Base-by-base conservation (phyloP, 495 filamentous ascomycete genomes). In the Penicillium coffeae region DNA sequence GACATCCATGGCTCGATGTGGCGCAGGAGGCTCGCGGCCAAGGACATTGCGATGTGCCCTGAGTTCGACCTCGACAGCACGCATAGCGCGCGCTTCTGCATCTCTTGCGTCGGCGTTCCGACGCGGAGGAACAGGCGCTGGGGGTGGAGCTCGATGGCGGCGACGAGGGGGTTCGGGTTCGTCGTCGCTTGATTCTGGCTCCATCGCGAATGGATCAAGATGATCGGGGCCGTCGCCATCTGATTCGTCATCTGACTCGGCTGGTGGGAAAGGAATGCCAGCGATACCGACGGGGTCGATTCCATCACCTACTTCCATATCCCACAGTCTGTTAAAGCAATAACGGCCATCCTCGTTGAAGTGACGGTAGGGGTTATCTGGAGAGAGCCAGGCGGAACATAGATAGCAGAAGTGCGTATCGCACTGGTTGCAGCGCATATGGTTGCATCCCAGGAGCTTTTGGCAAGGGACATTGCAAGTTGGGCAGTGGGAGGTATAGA, bases 391-490 rank as follows among this genome's bases (percentile, higher is more conserved):
- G 10, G 81, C 76, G 0, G 86, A 86, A 64, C 93, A 98, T 5
- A 98, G 83, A 59, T 97, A 98, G 67, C 93, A 98, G 59, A 96
- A 98, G 64, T 97, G 93, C 1, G 89, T 84, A 36, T 81, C 73
- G 71, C 93, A 98, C 46, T 86, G 83, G 65, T 86, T 89, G 63
- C 93, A 98, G 13, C 83, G 85, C 93, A 98, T 98, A 61, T 98
- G 93, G 65, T 98, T 98, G 80, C 93, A 98, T 25, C 93, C 93
- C 56, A 88, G 82, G 10, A 83, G 87, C 70, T 98, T 98, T 56
- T 96, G 87, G 16, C 83, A 84, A 0, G 87, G 88, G 1, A 85
- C 81, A n/a, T 70, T 78, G 65, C 93, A 98, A 3, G 88, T 90
- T n/a, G 93, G 93, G 60, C 93, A 98, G 8, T 83, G 81, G 0